Evolutionary conservation across 2,329 filamentous ascomycete genomes (phyloP).

Genomic region (Thielaviopsis cerberus): DNA sequence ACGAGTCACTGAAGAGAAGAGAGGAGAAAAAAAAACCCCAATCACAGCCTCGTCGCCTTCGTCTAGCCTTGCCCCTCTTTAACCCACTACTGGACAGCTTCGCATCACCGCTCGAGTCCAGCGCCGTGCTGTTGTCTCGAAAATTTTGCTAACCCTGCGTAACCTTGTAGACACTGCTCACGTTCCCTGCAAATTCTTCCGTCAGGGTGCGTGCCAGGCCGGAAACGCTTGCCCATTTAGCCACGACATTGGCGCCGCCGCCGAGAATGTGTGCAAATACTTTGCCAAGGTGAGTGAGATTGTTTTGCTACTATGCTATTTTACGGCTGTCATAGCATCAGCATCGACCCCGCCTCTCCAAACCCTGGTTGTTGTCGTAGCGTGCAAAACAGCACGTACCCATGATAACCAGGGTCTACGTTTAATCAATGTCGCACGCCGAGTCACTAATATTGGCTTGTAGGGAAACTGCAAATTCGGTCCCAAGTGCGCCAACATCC

Average conservation of each 20-base stretch:
- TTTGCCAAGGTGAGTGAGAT: conserved; percentile 65
- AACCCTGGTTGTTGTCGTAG: background rate
- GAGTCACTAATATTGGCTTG: background rate
- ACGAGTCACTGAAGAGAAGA: no score
- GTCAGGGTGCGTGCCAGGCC: conserved; percentile 87
- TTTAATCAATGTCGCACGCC: conserved; percentile 4
- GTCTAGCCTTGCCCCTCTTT: conserved; percentile 1
- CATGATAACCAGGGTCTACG: background rate
- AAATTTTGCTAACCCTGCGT: background rate
- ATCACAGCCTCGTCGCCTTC: conserved; percentile 1
- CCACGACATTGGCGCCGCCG: conserved; percentile 69
- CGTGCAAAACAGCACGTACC: background rate
- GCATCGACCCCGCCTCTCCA: background rate
- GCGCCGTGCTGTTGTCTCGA: conserved; percentile 9
- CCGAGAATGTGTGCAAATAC: conserved; percentile 92
- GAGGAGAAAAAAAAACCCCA: background rate
- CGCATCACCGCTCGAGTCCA: background rate
- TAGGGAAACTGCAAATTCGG: conserved; percentile 98
- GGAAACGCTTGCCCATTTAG: conserved; percentile 91
- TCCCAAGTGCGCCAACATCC: conserved; percentile 89
- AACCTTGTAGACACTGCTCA: conserved; percentile 56
- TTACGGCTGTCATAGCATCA: no score
- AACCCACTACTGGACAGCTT: no score
- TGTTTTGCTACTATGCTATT: no score
- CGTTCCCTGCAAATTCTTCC: conserved; percentile 98